Evolutionary conservation across 805 yeast species (phyloP).

Genomic region (Starmerella asiatica): DNA sequence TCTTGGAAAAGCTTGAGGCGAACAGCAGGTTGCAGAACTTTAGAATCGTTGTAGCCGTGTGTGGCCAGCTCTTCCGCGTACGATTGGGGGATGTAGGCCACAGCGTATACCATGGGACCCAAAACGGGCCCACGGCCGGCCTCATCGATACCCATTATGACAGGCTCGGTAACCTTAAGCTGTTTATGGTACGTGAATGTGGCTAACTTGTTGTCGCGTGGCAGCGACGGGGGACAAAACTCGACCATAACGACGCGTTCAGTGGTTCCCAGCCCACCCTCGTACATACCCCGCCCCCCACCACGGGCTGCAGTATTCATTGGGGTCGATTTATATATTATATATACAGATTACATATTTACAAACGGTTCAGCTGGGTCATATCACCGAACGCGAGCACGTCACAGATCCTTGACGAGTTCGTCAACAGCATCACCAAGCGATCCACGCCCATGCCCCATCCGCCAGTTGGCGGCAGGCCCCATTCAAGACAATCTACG

Average conservation of each 20-base stretch:
- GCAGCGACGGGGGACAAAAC: constrained; percentile 15
- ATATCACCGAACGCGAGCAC: constrained; percentile 17
- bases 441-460: constrained; percentile 95
- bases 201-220: constrained; percentile 10
- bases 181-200: constrained; percentile 21
- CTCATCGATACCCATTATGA: constrained; percentile 82
- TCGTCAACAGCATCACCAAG: constrained; percentile 63
- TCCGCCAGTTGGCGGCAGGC: constrained; percentile 96
- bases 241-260: not conserved
- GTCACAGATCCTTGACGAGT: constrained; percentile 40
- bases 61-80: constrained; percentile 39
- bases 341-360: not conserved
- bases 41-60: constrained; percentile 88
- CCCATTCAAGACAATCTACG: constrained; percentile 72
- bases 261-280: not conserved
- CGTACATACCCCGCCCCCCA: not conserved
- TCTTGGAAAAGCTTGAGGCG: constrained; percentile 45
- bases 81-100: constrained; percentile 55
- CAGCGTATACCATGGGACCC: constrained; percentile 96
- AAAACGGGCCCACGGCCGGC: constrained; percentile 98
- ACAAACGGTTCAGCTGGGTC: constrained; percentile 12
- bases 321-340: not conserved
- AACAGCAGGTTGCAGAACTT: constrained; percentile 59
- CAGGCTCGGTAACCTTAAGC: constrained; percentile 13
- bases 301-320: no score